Conservation (phyloP, 1,284 basidiomycete genomes). For the Xerocomus minutiporus region DNA sequence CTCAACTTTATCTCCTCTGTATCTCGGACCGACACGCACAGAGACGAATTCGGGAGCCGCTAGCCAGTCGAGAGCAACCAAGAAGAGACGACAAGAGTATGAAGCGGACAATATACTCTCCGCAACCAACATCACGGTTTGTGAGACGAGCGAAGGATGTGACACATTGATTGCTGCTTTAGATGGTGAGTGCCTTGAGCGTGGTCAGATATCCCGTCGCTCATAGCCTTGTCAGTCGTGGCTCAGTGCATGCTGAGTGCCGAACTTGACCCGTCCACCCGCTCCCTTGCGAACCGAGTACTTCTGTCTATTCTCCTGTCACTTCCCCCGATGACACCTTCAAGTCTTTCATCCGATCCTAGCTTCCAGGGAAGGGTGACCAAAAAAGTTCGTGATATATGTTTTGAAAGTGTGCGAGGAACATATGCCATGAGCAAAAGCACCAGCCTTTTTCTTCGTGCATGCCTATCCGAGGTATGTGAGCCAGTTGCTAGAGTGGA, state of each 20-base stretch:
- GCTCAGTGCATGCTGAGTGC: constrained; percentile 45
- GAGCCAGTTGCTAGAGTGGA: neutral
- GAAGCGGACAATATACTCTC: constrained; percentile 79
- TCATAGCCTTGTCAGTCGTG: constrained; percentile 40
- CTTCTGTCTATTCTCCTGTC: constrained; percentile 53
- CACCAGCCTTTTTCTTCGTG: constrained; percentile 47
- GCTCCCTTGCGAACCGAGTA: constrained; percentile 56
- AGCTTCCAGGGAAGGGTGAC: constrained; percentile 44
- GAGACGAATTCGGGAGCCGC: constrained; percentile 16
- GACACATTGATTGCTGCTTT: constrained; percentile 54
- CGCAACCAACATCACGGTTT: constrained; percentile 45
- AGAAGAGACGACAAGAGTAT: constrained; percentile 70
- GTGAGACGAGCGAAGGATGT: constrained; percentile 47
- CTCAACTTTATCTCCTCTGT: constrained; percentile 45
- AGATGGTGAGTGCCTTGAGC: constrained; percentile 46
- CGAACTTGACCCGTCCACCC: constrained; percentile 48
- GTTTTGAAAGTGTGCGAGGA: constrained; percentile 48
- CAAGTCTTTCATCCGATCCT: constrained; percentile 52
- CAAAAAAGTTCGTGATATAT: constrained; percentile 43
- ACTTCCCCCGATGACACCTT: constrained; percentile 52
- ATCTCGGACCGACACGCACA: constrained; percentile 40
- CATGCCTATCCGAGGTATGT: constrained; percentile 33
- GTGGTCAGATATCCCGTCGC: neutral
- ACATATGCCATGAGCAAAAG: constrained; percentile 56
- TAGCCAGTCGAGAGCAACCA: constrained; percentile 54